Evolutionary conservation across 1,284 basidiomycete genomes (phyloP).

Genomic region (Tetrapyrgos nigripes): DNA sequence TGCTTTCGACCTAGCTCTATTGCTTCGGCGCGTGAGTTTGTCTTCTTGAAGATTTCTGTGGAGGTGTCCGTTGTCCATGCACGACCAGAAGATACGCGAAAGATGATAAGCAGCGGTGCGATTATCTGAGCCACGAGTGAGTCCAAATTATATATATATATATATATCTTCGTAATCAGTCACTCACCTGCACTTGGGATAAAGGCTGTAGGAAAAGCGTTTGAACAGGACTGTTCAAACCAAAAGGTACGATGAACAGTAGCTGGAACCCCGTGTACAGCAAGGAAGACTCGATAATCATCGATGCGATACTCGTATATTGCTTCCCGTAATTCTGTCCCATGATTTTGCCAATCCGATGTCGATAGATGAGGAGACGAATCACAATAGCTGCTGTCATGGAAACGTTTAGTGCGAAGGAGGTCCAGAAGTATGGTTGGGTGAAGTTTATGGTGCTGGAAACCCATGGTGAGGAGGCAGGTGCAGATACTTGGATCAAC

Average conservation of each 20-base stretch:
- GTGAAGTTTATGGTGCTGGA: too few relatives aligned
- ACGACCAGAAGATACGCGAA: constrained; percentile 10
- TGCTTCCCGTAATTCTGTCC: too few relatives aligned
- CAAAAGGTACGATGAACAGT: constrained; percentile 11
- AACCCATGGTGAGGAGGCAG: too few relatives aligned
- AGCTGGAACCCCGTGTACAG: constrained; percentile 6
- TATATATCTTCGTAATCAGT: too few relatives aligned
- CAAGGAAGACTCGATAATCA: too few relatives aligned
- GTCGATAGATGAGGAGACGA: constrained; percentile 4
- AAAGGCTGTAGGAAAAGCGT: constrained; percentile 10
- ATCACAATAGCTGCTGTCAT: constrained; percentile 8
- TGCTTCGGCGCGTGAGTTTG: too few relatives aligned
- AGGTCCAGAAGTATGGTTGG: too few relatives aligned
- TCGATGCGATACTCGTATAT: too few relatives aligned
- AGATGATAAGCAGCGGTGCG: constrained; percentile 11
- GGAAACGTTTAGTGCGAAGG: too few relatives aligned
- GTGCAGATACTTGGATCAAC: constrained; percentile 13
- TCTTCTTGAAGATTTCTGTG: constrained; percentile 3
- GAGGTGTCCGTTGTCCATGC: constrained; percentile 8
- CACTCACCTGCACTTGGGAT: constrained; percentile 9
- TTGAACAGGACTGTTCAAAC: neutral
- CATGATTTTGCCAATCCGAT: constrained; percentile 4
- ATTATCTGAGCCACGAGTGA: constrained; percentile 3
- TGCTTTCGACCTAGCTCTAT: too few relatives aligned
- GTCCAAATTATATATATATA: too few relatives aligned